Evolutionary conservation across 768 basidiomycete species (phyloP).

Genomic region (Lactifluus pinguis): DNA sequence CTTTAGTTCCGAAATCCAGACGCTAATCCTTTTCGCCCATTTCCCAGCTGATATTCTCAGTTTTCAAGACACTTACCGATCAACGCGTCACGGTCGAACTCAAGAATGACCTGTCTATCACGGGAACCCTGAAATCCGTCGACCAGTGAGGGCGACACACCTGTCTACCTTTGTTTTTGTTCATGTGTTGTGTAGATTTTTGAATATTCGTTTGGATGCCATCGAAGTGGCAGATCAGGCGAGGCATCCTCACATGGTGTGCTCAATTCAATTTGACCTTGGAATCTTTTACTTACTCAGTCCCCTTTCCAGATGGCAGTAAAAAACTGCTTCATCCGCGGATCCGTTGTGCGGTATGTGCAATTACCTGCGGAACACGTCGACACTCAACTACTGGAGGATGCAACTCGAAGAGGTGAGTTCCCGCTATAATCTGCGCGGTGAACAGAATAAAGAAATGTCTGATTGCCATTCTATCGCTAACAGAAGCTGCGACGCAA

Average conservation of each 20-base stretch:
- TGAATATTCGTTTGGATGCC: constrained; percentile 93
- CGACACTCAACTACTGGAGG: constrained; percentile 91
- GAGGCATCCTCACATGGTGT: constrained; percentile 94
- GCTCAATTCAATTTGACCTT: constrained; percentile 18
- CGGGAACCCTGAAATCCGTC: constrained; percentile 91
- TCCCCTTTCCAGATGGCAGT: constrained; percentile 73
- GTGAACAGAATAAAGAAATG: not conserved
- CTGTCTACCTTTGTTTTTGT: not conserved
- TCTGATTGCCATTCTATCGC: not conserved
- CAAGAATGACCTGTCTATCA: constrained; percentile 97
- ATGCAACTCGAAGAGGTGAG: constrained; percentile 91
- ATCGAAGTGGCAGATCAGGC: constrained; percentile 90
- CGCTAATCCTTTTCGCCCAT: not conserved
- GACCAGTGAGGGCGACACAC: constrained; percentile 68
- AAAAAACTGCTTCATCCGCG: constrained; percentile 98
- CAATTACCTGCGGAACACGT: constrained; percentile 88
- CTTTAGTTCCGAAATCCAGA: not conserved
- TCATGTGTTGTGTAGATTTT: constrained; percentile 44
- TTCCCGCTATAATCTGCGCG: not conserved
- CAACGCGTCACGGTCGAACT: constrained; percentile 95
- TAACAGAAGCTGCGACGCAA: constrained; percentile 10
- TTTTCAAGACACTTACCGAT: constrained; percentile 98
- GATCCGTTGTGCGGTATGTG: constrained; percentile 96
- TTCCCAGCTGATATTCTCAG: constrained; percentile 82
- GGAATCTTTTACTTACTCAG: not conserved